Evolutionary conservation across 2,329 filamentous ascomycete species (phyloP).

Genomic region (Diaporthe nobilis): DNA sequence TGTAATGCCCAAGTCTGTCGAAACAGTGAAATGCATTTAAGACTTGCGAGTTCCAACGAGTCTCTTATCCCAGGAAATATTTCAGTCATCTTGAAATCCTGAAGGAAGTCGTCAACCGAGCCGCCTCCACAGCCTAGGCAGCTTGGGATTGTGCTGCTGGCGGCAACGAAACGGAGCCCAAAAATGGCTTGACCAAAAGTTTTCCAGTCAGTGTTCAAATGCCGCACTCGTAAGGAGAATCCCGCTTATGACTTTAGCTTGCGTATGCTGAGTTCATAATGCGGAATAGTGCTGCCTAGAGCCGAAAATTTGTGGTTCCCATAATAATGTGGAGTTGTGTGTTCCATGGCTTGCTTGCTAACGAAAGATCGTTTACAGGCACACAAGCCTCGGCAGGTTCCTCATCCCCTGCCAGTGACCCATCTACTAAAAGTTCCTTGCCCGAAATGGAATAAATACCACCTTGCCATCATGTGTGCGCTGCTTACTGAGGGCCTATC

Average conservation of each 20-base stretch:
- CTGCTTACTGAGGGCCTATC: conserved; percentile 10
- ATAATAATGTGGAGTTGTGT: neutral
- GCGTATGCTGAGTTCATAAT: neutral
- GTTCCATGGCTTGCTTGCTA: conserved; percentile 3
- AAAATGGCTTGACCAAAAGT: neutral
- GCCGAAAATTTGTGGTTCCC: neutral
- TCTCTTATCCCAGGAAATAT: too few relatives aligned
- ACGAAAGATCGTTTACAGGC: neutral
- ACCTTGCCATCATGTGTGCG: neutral
- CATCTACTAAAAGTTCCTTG: conserved; percentile 2
- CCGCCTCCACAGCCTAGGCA: neutral
- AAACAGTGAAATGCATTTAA: too few relatives aligned
- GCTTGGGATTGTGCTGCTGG: neutral
- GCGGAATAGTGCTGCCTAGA: neutral
- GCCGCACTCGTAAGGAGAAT: neutral
- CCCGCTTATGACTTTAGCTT: neutral
- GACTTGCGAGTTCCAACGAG: too few relatives aligned
- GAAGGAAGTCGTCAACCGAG: neutral
- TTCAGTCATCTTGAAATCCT: neutral
- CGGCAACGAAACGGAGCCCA: neutral
- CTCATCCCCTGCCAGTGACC: neutral
- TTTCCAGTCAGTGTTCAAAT: neutral
- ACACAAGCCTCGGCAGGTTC: neutral
- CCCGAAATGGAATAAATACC: neutral
- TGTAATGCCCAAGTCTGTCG: too few relatives aligned